A percentile compares a stretch with the other conserved stretches of the same genome.
phyloP scores from a whole-genome alignment of 2,329 filamentous ascomycete species.

The Aspergillus transmontanensis region DNA sequence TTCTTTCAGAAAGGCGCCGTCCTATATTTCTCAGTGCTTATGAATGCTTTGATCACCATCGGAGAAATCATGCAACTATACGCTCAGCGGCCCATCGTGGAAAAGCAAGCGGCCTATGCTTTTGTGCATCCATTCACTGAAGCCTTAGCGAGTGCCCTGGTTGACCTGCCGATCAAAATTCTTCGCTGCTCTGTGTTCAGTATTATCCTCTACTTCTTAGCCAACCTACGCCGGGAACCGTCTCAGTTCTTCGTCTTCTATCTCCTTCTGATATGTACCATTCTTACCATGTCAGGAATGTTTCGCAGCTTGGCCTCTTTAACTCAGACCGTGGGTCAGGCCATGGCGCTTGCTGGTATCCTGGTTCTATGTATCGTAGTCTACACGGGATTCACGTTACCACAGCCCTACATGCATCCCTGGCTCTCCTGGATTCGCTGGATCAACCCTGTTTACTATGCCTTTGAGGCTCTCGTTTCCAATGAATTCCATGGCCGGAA shows the following conservation, averaged over 20 bases:
- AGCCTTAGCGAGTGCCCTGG: neutral
- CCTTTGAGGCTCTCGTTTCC: conserved; percentile 75
- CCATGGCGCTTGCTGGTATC: conserved; percentile 55
- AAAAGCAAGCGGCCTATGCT: conserved; percentile 13
- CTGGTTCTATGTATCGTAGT: conserved; percentile 42
- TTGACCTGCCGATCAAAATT: conserved; percentile 70
- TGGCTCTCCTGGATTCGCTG: conserved; percentile 83
- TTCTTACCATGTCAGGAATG: conserved; percentile 76
- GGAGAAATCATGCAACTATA: conserved; percentile 53
- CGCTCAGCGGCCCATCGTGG: conserved; percentile 10
- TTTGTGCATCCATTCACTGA: conserved; percentile 14
- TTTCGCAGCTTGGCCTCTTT: conserved; percentile 75
- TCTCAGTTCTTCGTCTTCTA: conserved; percentile 82
- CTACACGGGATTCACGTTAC: conserved; percentile 46
- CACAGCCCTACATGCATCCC: conserved; percentile 61
- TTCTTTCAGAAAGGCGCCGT: conserved; percentile 76
- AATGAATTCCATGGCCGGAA: conserved; percentile 73
- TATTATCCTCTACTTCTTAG: conserved; percentile 78
- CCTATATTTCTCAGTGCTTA: conserved; percentile 79
- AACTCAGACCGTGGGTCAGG: conserved; percentile 63
- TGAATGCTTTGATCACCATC: conserved; percentile 77
- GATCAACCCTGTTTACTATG: conserved; percentile 73
- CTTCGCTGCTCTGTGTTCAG: conserved; percentile 73
- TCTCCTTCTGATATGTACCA: conserved; percentile 55
- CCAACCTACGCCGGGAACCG: conserved; percentile 70